Conservation (phyloP, 2,329 filamentous ascomycete species). For the Raffaelea albimanens region DNA sequence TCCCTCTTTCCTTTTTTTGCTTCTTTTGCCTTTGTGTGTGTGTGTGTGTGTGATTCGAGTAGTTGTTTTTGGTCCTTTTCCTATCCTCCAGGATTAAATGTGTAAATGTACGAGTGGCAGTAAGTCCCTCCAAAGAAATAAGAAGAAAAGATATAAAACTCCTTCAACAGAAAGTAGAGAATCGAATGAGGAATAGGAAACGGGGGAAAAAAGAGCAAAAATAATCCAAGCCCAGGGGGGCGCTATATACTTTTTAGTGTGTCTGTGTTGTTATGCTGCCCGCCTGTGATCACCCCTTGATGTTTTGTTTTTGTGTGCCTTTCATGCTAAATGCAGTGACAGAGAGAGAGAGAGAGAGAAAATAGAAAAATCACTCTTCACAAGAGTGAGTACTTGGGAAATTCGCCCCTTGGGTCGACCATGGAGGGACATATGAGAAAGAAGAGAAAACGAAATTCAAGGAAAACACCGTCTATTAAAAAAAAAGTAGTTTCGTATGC, state of each 20-base stretch:
- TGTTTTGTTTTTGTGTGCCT: too few relatives aligned
- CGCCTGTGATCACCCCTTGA: not conserved
- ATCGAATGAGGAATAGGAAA: not conserved
- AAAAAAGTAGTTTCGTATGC: constrained; percentile 46
- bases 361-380: not conserved
- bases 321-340: not conserved
- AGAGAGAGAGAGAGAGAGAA: not conserved
- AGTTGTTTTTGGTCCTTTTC: too few relatives aligned
- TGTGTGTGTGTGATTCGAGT: too few relatives aligned
- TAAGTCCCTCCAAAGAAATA: not conserved
- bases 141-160: too few relatives aligned
- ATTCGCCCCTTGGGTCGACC: not conserved
- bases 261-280: not conserved
- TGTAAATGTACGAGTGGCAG: too few relatives aligned
- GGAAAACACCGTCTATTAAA: not conserved
- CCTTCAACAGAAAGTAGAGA: not conserved
- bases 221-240: not conserved
- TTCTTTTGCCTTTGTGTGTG: too few relatives aligned
- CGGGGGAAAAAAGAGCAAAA: not conserved
- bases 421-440: not conserved
- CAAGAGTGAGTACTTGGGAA: not conserved
- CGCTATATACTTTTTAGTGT: not conserved
- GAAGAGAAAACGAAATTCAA: not conserved
- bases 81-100: too few relatives aligned
- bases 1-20: too few relatives aligned